Evolutionary conservation across 805 yeast species (phyloP).

Genomic region (Starmerella roubikii): DNA sequence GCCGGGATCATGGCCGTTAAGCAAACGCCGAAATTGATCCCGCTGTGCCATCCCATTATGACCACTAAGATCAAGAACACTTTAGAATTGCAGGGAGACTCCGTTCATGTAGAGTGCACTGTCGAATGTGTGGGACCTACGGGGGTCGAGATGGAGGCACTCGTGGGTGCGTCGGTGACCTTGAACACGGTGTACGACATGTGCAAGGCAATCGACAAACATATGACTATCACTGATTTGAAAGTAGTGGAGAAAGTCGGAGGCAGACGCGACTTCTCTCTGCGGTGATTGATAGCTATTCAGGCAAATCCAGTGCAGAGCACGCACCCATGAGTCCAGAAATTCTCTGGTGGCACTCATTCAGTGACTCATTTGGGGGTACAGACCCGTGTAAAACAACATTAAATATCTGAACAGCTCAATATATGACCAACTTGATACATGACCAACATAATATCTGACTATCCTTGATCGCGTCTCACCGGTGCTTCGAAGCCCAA

Average conservation of each 20-base stretch:
- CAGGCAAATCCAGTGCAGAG: no score
- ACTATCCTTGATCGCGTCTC: no score
- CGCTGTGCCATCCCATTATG: constrained; percentile 38
- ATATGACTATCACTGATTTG: constrained; percentile 31
- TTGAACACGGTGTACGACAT: constrained; percentile 41
- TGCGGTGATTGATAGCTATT: no score
- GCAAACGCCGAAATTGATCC: constrained; percentile 34
- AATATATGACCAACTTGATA: no score
- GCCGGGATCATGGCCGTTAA: constrained; percentile 43
- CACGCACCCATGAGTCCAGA: no score
- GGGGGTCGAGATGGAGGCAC: constrained; percentile 48
- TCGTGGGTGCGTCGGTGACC: constrained; percentile 34
- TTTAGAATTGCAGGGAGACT: constrained; percentile 21
- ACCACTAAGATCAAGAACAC: constrained; percentile 32
- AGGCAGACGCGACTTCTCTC: constrained; percentile 31
- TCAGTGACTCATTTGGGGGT: no score
- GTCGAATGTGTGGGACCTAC: constrained; percentile 39
- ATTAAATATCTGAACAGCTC: no score
- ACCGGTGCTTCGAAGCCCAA: no score
- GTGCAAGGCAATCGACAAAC: constrained; percentile 45
- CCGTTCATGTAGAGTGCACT: constrained; percentile 27
- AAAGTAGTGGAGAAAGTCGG: constrained; percentile 33
- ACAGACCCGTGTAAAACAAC: no score
- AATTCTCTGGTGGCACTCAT: no score
- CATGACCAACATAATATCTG: no score